Evolutionary conservation across 192 early-diverging fungal species (phyloP).

Genomic region (Entomortierella beljakovae): DNA sequence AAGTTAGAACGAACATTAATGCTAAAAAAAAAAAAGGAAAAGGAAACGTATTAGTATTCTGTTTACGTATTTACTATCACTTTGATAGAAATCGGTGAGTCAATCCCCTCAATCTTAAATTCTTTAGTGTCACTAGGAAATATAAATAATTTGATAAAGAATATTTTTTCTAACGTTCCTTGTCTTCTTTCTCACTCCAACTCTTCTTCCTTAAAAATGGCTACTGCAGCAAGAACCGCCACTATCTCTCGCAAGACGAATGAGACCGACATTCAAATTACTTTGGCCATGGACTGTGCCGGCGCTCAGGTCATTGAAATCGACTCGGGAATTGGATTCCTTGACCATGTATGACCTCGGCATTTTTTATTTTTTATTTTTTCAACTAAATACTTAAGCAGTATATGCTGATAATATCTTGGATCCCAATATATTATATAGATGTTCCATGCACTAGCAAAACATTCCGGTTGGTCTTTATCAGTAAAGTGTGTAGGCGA

Average conservation of each 20-base stretch:
- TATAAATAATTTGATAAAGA: no score
- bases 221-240: conserved; percentile 57
- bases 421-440: conserved; percentile 40
- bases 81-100: no score
- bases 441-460: conserved; percentile 99
- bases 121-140: no score
- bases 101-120: no score
- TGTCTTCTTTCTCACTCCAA: neutral
- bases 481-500: conserved; percentile 89
- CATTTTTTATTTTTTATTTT: neutral
- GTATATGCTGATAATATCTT: no score
- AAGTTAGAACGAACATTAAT: neutral
- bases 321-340: conserved; percentile 95
- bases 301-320: conserved; percentile 81
- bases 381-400: no score
- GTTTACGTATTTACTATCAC: no score
- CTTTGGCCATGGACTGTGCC: conserved; percentile 70
- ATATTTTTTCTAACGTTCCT: neutral
- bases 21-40: neutral
- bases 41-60: no score
- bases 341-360: conserved; percentile 82
- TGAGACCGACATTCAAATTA: conserved; percentile 91
- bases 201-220: conserved; percentile 9
- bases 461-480: conserved; percentile 94
- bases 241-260: conserved; percentile 87